These are phyloP conservation scores for Eruca vesicaria DNA, from an alignment of 441 rosid species.

Conservation along the genomic window DNA sequence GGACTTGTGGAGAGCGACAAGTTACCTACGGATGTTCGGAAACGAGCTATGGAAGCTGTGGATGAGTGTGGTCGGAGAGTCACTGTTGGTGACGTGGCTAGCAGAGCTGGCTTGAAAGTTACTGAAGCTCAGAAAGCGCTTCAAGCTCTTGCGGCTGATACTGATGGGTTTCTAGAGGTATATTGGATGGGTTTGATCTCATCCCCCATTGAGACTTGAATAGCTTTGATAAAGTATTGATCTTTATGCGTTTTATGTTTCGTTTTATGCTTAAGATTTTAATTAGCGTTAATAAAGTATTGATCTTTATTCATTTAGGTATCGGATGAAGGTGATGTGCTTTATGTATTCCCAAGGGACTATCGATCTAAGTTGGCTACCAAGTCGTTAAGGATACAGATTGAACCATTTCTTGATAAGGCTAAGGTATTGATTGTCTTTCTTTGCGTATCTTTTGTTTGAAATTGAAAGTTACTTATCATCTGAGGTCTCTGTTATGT, in stretches of 20 bases:
- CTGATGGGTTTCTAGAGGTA: slow-evolving; percentile 96
- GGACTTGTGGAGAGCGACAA: background rate
- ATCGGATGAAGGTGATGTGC: slow-evolving; percentile 94
- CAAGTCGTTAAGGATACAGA: slow-evolving; percentile 76
- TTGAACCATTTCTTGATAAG: slow-evolving; percentile 81
- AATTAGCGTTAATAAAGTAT: background rate
- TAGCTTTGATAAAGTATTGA: background rate
- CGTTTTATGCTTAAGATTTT: background rate
- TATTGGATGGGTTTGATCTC: background rate
- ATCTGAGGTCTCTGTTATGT: slow-evolving; percentile 20
- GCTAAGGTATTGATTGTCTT: slow-evolving; percentile 57
- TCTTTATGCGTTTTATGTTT: background rate
- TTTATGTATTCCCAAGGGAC: slow-evolving; percentile 80
- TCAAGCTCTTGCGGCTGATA: slow-evolving; percentile 92
- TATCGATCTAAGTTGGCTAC: slow-evolving; percentile 78
- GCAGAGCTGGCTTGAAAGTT: slow-evolving; percentile 76
- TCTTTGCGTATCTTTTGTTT: background rate
- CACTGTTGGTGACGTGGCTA: slow-evolving; percentile 65
- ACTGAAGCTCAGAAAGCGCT: slow-evolving; percentile 85
- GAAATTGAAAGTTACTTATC: slow-evolving; percentile 7
- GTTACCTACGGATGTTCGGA: background rate
- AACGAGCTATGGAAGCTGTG: background rate
- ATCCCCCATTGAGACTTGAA: background rate
- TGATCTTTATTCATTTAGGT: slow-evolving; percentile 52
- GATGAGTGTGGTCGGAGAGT: background rate